Base-by-base conservation (phyloP, 768 basidiomycete genomes). In the Calocera viscosa region DNA sequence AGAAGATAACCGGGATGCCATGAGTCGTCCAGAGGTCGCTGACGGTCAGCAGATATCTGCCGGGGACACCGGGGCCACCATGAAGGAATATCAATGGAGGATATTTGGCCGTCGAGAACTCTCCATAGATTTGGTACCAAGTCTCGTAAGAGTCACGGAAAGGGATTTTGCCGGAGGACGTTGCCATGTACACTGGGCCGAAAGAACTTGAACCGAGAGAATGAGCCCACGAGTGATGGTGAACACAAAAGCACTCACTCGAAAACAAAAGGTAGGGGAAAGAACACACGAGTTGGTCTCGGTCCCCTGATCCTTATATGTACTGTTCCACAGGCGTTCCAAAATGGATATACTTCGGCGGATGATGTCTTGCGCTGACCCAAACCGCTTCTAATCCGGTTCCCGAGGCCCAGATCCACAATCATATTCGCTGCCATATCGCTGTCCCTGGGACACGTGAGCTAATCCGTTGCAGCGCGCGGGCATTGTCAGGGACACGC, bases 11-110 rank as follows among this genome's bases (percentile, higher is more conserved):
- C 0, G 81, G 78, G 53, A 81, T 82, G 33, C 69, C 60, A 65
- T 75, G 70, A 11, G 72, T 69, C 3, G 68, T 66, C 28, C 77
- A 75, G 53, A 83, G 75, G 49, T 80, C 78, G 40, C 76, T 72
- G 68, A 81, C 69, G 39, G 76, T 68, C 39, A 77, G 73, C 19
- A 83, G 72, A 71, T 81, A 81, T 43, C 77, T 72, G 66, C 80
- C 79, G n/a, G 76, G 71, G 2, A 75, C 69, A 1, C 84, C 83
- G 14, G 81, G 82, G 1, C 82, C 82, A 3, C 82, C 83, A 66
- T 83, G 82, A 0, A 83, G 72, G 0, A 73, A 73, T 17, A 83
- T 72, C 0, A 83, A 69, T 0, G 82, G 82, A 7, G 76, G 73
- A 1, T 69, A 67, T 12, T 32, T 49, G 33, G 70, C 65, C 16